These are phyloP conservation scores for Lagerstroemia speciosa DNA, from an alignment of 345 rosid species.

Conservation along the genomic window DNA sequence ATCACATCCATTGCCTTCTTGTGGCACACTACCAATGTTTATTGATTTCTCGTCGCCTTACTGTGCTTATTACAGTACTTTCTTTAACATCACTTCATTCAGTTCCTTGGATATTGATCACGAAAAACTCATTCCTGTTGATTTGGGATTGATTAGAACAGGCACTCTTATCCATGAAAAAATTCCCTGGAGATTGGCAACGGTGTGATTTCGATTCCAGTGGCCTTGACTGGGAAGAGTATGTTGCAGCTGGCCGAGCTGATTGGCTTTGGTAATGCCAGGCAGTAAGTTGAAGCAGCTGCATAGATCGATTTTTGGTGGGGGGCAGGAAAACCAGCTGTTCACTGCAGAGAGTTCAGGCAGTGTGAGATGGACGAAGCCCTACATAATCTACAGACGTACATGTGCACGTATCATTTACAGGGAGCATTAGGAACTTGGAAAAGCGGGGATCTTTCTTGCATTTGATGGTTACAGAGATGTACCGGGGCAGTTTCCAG, in stretches of 20 bases:
- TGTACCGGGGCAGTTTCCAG: too few species aligned
- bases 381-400: constrained; percentile 31
- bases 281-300: constrained; percentile 70
- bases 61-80: neutral
- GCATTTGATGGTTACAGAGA: too few species aligned
- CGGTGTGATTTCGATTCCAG: too few species aligned
- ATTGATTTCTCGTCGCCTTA: neutral
- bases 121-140: neutral
- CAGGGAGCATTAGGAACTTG: too few species aligned
- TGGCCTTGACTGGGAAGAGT: neutral
- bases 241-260: constrained; percentile 87
- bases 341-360: constrained; percentile 45
- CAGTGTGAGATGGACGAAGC: constrained; percentile 54
- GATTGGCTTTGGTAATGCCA: constrained; percentile 64
- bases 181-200: neutral
- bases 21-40: neutral
- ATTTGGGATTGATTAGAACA: too few species aligned
- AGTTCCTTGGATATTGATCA: neutral
- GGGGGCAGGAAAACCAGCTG: constrained; percentile 57
- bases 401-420: too few species aligned
- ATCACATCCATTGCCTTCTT: neutral
- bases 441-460: too few species aligned
- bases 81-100: neutral
- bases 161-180: too few species aligned
- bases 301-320: constrained; percentile 38